Percentiles rank a stretch among this genome's conserved stretches.
Evolutionary conservation across 1,284 basidiomycete genomes (phyloP).

Genomic region (Trametes versicolor): DNA sequence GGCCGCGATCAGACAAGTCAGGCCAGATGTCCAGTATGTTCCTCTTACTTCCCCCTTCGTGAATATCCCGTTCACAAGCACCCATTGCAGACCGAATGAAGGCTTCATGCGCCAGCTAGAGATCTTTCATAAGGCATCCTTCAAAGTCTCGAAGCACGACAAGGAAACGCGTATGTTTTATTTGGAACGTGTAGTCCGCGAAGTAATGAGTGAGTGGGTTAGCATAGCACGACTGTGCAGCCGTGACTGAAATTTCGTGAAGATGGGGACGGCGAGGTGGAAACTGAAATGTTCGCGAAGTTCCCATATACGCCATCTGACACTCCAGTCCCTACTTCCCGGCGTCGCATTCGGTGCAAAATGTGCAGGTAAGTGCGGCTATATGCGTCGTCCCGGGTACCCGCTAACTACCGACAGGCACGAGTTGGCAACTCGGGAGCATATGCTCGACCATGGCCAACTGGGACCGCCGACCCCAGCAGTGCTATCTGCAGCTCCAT

Average conservation of each 20-base stretch:
- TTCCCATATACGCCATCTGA: slow-evolving; percentile 74
- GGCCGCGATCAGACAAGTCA: slow-evolving; percentile 67
- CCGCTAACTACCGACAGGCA: slow-evolving; percentile 54
- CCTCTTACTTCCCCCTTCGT: not conserved
- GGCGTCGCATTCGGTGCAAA: slow-evolving; percentile 85
- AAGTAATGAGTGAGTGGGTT: slow-evolving; percentile 75
- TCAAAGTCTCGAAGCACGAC: slow-evolving; percentile 73
- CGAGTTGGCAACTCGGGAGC: slow-evolving; percentile 88
- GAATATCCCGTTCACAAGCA: not conserved
- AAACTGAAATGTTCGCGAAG: slow-evolving; percentile 79
- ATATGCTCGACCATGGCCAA: slow-evolving; percentile 92
- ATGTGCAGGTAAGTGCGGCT: slow-evolving; percentile 78
- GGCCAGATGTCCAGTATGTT: slow-evolving; percentile 78
- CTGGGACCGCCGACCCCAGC: slow-evolving; percentile 72
- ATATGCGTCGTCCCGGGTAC: too few relatives aligned
- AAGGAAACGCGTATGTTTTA: slow-evolving; percentile 84
- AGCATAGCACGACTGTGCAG: not conserved
- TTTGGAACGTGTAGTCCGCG: slow-evolving; percentile 75
- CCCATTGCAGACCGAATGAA: slow-evolving; percentile 71
- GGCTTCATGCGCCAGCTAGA: slow-evolving; percentile 83
- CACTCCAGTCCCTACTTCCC: slow-evolving; percentile 71
- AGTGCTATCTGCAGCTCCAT: slow-evolving; percentile 57
- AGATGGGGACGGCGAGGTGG: slow-evolving; percentile 79
- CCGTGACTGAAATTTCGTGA: slow-evolving; percentile 4
- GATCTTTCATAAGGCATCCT: slow-evolving; percentile 78